A percentile compares a stretch with the other conserved stretches of the same genome.
These are phyloP conservation scores for Trichophyton schoenleinii DNA, from an alignment of 2,329 filamentous ascomycete species.

Conservation along the genomic window DNA sequence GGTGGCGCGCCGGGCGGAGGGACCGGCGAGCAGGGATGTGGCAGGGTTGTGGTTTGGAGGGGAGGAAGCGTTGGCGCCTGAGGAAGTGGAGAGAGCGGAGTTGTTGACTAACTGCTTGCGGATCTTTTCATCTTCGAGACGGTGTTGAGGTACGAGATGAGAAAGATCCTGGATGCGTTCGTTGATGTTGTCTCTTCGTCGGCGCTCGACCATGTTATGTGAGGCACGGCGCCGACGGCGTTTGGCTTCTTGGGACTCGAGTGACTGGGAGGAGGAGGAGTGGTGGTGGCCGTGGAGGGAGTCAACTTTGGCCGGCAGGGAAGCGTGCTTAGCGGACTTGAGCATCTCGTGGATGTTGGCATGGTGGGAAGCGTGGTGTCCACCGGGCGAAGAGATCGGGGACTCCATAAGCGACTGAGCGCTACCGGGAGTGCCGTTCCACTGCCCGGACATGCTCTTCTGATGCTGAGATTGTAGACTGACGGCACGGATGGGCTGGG, in stretches of 20 bases:
- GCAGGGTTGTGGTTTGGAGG: conserved; percentile 36
- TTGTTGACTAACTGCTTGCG: conserved; percentile 90
- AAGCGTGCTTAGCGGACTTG: conserved; percentile 68
- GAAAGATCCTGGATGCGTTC: conserved; percentile 95
- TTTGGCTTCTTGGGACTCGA: conserved; percentile 86
- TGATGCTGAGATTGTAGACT: conserved; percentile 50
- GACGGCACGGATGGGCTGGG: conserved; percentile 64
- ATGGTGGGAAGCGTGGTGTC: conserved; percentile 35
- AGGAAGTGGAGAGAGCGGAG: conserved; percentile 63
- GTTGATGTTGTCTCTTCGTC: conserved; percentile 94
- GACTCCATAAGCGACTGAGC: conserved; percentile 79
- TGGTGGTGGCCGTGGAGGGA: conserved; percentile 34
- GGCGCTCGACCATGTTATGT: conserved; percentile 90
- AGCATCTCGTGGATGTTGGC: conserved; percentile 81
- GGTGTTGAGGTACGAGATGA: conserved; percentile 79
- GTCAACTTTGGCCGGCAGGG: conserved; percentile 76
- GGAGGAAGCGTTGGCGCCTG: conserved; percentile 45
- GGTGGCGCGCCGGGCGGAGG: conserved; percentile 66
- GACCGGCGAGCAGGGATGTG: conserved; percentile 76
- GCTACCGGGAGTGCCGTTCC: conserved; percentile 77
- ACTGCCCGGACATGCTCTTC: conserved; percentile 76
- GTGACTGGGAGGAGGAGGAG: conserved; percentile 31
- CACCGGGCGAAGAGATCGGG: conserved; percentile 66
- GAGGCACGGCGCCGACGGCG: conserved; percentile 81
- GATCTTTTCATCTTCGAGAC: conserved; percentile 92